phyloP scores from a whole-genome alignment of 352 stramenopile species.

The Pythium monospermum region DNA sequence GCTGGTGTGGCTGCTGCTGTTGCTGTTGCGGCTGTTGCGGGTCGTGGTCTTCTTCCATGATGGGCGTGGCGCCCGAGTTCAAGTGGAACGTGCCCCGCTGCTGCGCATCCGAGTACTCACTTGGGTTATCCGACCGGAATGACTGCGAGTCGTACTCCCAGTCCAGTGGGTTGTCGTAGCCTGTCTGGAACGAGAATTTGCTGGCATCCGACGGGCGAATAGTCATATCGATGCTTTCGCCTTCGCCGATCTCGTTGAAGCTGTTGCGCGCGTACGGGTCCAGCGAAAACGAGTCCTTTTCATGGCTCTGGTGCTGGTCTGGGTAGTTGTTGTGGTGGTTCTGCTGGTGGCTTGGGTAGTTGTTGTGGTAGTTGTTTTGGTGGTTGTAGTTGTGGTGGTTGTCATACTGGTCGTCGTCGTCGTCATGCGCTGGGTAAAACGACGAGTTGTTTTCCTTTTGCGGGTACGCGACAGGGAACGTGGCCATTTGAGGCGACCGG shows the following conservation, averaged over 20 bases:
- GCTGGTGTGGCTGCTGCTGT: background rate
- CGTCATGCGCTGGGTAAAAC: conserved; percentile 24
- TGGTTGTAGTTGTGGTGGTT: background rate
- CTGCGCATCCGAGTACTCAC: conserved; percentile 22
- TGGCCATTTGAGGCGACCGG: conserved; percentile 32
- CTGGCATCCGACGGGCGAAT: conserved; percentile 47
- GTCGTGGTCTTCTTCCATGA: conserved; percentile 35
- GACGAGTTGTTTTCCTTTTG: conserved; percentile 33
- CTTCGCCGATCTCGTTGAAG: conserved; percentile 60
- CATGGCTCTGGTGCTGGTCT: background rate
- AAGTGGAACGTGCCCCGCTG: conserved; percentile 55
- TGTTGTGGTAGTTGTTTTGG: background rate
- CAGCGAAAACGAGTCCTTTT: conserved; percentile 57
- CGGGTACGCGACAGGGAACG: conserved; percentile 26
- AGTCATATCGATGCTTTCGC: conserved; percentile 32
- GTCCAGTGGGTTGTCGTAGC: conserved; percentile 64
- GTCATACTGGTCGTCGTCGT: background rate
- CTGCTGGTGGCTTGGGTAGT: background rate
- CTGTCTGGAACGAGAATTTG: conserved; percentile 77
- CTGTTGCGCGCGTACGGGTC: conserved; percentile 65
- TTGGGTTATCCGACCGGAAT: conserved; percentile 32
- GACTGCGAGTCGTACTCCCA: conserved; percentile 62
- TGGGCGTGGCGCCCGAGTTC: conserved; percentile 34
- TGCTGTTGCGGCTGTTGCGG: background rate
- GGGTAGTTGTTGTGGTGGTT: background rate